Base-by-base conservation (phyloP, 495 filamentous ascomycete species). In the Lasiosphaeria ovina region DNA sequence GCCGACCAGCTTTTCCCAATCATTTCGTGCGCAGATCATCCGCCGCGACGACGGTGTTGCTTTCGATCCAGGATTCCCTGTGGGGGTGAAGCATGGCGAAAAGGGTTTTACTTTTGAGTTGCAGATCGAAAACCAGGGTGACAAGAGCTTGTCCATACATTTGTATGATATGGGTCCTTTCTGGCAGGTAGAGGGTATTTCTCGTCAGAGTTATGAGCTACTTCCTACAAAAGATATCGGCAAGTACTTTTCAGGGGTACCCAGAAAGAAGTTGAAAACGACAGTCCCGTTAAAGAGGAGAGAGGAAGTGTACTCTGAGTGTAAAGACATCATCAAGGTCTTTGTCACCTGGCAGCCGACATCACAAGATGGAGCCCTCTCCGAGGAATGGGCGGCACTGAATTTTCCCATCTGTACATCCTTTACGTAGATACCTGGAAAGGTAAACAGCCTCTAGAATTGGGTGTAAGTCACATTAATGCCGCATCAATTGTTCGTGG, bases 401-500 rank as follows among this genome's bases (percentile, higher is more conserved):
- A n/a, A n/a, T n/a, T n/a, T n/a, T n/a, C n/a, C n/a, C n/a, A n/a
- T n/a, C n/a, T n/a, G n/a, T n/a, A n/a, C n/a, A n/a, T n/a, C n/a
- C n/a, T n/a, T n/a, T n/a, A n/a, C n/a, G n/a, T n/a, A n/a, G n/a
- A n/a, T n/a, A n/a, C n/a, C n/a, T n/a, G n/a, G n/a, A n/a, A n/a
- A n/a, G n/a, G n/a, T n/a, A n/a, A n/a, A n/a, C n/a, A n/a, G n/a
- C n/a, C n/a, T n/a, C n/a, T n/a, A n/a, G n/a, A n/a, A n/a, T n/a
- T n/a, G n/a, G n/a, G n/a, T n/a, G n/a, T n/a, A n/a, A n/a, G n/a
- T n/a, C n/a, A n/a, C 81, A 84, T 55, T 77, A 74, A 2, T 72
- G 62, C 45, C 72, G 66, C 35, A 85, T 60, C 11, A 71, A 67
- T 56, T 47, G 11, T 47, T 82, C 82, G 53, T 81, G 80, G 3